Base-by-base conservation (phyloP, 306 rosid genomes). In the Mimosa bimucronata region DNA sequence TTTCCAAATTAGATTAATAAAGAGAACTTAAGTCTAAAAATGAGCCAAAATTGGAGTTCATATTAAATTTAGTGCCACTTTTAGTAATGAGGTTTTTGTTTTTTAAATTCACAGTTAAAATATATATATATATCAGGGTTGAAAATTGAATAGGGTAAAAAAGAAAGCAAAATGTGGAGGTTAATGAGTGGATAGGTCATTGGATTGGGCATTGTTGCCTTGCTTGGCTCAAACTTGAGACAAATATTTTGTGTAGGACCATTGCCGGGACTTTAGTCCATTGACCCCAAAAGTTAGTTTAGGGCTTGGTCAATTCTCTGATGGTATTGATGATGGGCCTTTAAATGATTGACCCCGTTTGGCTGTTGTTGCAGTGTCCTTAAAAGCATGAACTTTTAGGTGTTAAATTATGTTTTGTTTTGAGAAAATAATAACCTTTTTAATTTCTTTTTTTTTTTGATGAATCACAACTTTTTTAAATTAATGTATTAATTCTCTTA, bases 341-440 rank as follows among this genome's bases (percentile, higher is more conserved):
- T 31, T 71, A 75, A 30, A 28, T 44, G 52, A 18, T 21, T 69
- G 30, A 69, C 15, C 46, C 38, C 62, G 55, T 10, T 48, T 72
- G 57, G 16, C 42, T 72, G 3, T 55, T 19, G 19, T 29, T 71
- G 55, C 77, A 12, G 25, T 79, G 77, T 44, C 64, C 65, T 66
- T 18, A 12, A 74, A 67, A 73, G 37, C 45, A 69, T 74, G 18
- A 40, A n/a, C 16, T 74, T 5, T 69, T 37, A 15, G 73, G 38
- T 9, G 7, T 70, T 58, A 3, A 21, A 58, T 25, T 53, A 21
- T 11, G 19, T 61, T 77, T 18, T 25, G 15, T 55, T 55, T 75
- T 70, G 0, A 34, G 46, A 67, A 48, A 80, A 37, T 38, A 37
- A 40, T 41, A 13, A n/a, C n/a, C n/a, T n/a, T n/a, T n/a, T n/a